Percentiles rank a stretch among this genome's conserved stretches.
Conservation (phyloP, 495 filamentous ascomycete genomes). For the Trichoderma reesei region DNA sequence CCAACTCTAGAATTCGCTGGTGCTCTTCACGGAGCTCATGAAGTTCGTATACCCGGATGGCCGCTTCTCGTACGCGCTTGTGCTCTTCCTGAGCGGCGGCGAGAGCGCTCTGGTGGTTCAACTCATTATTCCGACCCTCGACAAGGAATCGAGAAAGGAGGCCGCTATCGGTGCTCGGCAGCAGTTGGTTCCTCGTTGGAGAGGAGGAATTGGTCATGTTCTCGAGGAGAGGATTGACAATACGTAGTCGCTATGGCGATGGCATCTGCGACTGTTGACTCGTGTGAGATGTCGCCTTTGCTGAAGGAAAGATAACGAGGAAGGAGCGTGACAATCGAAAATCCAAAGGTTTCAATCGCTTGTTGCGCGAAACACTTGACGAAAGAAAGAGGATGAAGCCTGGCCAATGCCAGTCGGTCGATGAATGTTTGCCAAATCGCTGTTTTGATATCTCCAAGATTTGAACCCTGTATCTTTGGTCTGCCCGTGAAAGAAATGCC, state of each 20-base stretch:
- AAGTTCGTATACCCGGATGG: slow-evolving; percentile 37
- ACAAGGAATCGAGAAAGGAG: slow-evolving; percentile 27
- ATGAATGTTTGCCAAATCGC: neutral
- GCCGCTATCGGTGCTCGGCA: slow-evolving; percentile 25
- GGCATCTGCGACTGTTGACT: neutral
- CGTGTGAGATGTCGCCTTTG: neutral
- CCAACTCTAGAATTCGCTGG: slow-evolving; percentile 37
- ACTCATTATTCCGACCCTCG: slow-evolving; percentile 34
- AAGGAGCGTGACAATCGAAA: neutral
- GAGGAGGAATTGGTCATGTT: slow-evolving; percentile 34
- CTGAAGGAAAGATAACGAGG: neutral
- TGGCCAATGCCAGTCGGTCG: neutral
- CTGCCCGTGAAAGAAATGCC: neutral
- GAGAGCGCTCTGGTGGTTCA: slow-evolving; percentile 50
- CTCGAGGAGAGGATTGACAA: neutral
- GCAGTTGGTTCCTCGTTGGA: slow-evolving; percentile 24
- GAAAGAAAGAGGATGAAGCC: too few relatives aligned
- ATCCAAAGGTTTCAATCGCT: too few relatives aligned
- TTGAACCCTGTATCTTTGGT: neutral
- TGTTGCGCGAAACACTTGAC: too few relatives aligned
- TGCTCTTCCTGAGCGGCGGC: slow-evolving; percentile 53
- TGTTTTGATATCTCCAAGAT: neutral
- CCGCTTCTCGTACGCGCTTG: slow-evolving; percentile 52
- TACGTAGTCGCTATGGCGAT: neutral
- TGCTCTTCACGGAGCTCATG: slow-evolving; percentile 37